Conservation (phyloP, 140 eudicot species). For the Anethum foeniculum region DNA sequence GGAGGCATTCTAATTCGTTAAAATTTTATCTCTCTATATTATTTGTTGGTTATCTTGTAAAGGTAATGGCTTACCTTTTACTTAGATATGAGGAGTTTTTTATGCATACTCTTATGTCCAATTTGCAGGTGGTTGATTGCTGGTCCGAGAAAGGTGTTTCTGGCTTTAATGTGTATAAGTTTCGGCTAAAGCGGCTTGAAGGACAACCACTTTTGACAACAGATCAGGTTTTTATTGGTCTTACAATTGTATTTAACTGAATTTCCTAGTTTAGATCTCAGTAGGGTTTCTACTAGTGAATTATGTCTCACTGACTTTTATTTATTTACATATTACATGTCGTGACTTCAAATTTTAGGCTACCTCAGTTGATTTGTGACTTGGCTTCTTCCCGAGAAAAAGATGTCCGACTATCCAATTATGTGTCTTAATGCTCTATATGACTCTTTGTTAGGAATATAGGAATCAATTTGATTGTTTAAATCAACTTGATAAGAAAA, state of each 20-base stretch:
- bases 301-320: background rate
- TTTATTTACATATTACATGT: background rate
- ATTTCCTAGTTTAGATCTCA: background rate
- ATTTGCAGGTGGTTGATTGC: conserved; percentile 49
- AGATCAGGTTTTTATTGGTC: conserved; percentile 47
- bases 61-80: background rate
- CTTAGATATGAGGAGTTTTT: background rate
- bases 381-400: background rate
- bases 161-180: conserved; percentile 76
- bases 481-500: background rate
- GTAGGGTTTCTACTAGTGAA: background rate
- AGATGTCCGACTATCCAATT: background rate
- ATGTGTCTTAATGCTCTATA: background rate
- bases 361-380: background rate
- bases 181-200: conserved; percentile 59
- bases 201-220: conserved; percentile 79
- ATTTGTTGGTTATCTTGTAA: background rate
- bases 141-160: conserved; percentile 95
- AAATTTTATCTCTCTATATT: background rate
- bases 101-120: background rate
- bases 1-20: background rate
- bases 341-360: background rate
- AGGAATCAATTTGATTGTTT: background rate
- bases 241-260: background rate
- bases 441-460: background rate